Base-by-base conservation (phyloP, 257 asterid species). In the Rubia yunnanensis region DNA sequence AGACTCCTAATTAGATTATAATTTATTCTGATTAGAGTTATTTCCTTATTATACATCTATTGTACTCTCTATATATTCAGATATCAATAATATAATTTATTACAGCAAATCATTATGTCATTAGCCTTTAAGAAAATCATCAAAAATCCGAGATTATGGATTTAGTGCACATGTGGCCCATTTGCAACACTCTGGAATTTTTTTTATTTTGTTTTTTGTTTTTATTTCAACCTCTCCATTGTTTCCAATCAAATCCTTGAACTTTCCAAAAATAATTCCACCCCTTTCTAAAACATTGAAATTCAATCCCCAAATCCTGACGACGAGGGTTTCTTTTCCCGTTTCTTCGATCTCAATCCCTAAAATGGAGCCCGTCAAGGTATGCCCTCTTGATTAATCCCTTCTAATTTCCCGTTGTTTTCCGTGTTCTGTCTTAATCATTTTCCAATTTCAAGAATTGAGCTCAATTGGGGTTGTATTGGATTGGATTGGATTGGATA, bases 361-460 rank as follows among this genome's bases (percentile, higher is more conserved):
- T 46, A 50, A n/a, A 6, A 74, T 71, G 69, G 71, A 69, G 70
- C 65, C 69, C 8, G 27, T 35, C 31, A 78, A 71, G 82, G 82
- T 78, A 74, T 39, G 82, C 69, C 28, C 38, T 32, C 20, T 59
- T 69, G 34, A 20, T 58, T 60, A 57, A 41, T 57, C 64, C 63
- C 14, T 34, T 44, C 23, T 49, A 11, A 31, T 44, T 69, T 55
- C 55, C 31, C 26, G 0, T 27, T 48, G 13, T 26, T 26, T 50
- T 67, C 38, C 48, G 24, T 10, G 0, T 58, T 48, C 7, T 15
- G 24, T 58, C 1, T 44, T 44, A 0, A 44, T 44, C 7, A 44
- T 44, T 27, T 34, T 59, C 48, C 28, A 31, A 7, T 32, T 60
- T n/a, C n/a, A 17, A 7, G 34, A 55, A 13, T 65, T 60, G 71